A percentile compares a stretch with the other conserved stretches of the same genome.
Evolutionary conservation across 2,329 filamentous ascomycete genomes (phyloP).

Genomic region (Colletotrichum eremochloae): DNA sequence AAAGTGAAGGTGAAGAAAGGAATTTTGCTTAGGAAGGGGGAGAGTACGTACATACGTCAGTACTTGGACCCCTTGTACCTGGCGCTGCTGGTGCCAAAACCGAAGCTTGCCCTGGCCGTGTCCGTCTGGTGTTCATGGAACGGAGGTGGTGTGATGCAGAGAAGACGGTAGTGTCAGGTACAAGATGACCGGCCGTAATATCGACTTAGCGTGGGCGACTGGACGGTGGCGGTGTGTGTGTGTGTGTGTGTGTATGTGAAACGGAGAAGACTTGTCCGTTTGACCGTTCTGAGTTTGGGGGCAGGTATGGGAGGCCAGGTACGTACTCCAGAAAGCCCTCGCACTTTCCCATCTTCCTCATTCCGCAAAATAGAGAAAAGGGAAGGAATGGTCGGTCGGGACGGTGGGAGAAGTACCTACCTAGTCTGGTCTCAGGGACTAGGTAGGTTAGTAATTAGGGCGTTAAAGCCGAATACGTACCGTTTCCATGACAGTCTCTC

Average conservation of each 20-base stretch:
- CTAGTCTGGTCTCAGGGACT: neutral
- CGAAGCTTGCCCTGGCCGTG: conserved; percentile 32
- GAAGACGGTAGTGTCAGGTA: neutral
- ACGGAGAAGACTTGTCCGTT: too few species aligned
- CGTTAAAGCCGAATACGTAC: neutral
- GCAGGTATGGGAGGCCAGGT: neutral
- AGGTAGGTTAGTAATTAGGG: neutral
- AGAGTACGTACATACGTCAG: conserved; percentile 19
- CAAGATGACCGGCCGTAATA: neutral
- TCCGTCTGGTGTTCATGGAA: conserved; percentile 30
- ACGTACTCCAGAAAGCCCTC: neutral
- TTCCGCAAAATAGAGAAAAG: neutral
- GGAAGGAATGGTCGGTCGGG: neutral
- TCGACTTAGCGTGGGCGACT: neutral
- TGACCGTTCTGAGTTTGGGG: too few species aligned
- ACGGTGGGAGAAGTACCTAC: too few species aligned
- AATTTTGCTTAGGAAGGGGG: conserved; percentile 18
- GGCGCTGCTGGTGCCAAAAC: conserved; percentile 30
- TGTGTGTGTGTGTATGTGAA: neutral
- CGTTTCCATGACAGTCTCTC: neutral
- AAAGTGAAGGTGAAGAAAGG: conserved; percentile 41
- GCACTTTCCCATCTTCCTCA: neutral
- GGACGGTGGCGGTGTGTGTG: neutral
- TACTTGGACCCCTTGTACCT: conserved; percentile 38
- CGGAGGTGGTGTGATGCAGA: neutral